These are phyloP conservation scores for Cryptococcus deneoformans DNA, from an alignment of 1,284 basidiomycete species.

Conservation along the genomic window DNA sequence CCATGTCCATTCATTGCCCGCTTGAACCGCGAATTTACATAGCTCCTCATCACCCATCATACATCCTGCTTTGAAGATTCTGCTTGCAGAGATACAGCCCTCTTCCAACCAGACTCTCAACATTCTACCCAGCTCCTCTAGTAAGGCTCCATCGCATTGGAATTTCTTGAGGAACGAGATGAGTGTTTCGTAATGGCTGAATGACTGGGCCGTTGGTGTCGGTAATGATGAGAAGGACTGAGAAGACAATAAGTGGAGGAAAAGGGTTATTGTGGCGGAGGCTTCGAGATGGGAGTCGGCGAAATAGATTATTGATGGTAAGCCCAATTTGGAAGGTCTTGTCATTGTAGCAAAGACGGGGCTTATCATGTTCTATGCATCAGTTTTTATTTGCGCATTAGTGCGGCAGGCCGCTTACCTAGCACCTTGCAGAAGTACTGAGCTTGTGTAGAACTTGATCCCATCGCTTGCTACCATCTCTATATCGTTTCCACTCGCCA, in stretches of 20 bases:
- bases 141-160: conserved; percentile 3
- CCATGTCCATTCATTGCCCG: conserved; percentile 6
- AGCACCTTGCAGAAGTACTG: neutral
- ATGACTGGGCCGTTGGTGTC: conserved; percentile 1
- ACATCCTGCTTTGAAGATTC: conserved; percentile 8
- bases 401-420: neutral
- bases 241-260: conserved; percentile 9
- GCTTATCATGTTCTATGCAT: neutral
- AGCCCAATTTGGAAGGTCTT: neutral
- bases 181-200: conserved; percentile 6
- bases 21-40: conserved; percentile 1
- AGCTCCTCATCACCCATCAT: conserved; percentile 1
- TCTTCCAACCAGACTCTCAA: conserved; percentile 9
- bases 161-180: conserved; percentile 8
- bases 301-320: conserved; percentile 3
- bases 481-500: neutral
- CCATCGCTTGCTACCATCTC: neutral
- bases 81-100: conserved; percentile 5
- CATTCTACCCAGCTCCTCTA: neutral
- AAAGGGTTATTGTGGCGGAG: conserved; percentile 8
- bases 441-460: neutral
- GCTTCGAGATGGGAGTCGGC: conserved; percentile 5
- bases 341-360: neutral
- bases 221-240: conserved; percentile 1
- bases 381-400: neutral